Evolutionary conservation across 2,329 filamentous ascomycete genomes (phyloP).

Genomic region (Diaporthe citrichinensis): DNA sequence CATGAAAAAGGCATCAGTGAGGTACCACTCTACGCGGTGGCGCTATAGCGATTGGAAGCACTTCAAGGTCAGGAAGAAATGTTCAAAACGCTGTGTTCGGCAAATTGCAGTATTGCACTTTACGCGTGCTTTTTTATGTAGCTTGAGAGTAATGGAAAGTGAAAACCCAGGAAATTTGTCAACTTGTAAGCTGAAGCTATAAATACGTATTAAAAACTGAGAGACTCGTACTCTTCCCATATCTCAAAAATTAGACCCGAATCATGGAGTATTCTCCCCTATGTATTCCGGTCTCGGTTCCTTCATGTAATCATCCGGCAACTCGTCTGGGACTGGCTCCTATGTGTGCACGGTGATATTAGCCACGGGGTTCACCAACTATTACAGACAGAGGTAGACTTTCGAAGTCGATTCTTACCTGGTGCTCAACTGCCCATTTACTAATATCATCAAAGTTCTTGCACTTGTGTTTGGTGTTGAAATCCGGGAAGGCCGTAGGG

Average conservation of each 20-base stretch:
- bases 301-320: conserved; percentile 32
- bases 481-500: conserved; percentile 70
- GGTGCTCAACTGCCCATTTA: conserved; percentile 66
- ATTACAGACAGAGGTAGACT: rapidly evolving
- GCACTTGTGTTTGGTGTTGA: conserved; percentile 72
- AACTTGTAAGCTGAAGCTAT: background rate
- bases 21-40: background rate
- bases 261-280: conserved; percentile 11
- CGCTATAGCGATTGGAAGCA: background rate
- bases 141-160: background rate
- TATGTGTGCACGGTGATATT: background rate
- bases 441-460: conserved; percentile 50
- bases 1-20: background rate
- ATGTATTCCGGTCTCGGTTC: conserved; percentile 4
- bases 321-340: conserved; percentile 1
- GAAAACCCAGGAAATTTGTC: background rate
- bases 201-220: background rate
- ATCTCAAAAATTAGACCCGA: background rate
- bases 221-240: background rate
- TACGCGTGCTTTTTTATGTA: no score
- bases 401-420: conserved; percentile 51
- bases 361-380: background rate
- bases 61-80: background rate
- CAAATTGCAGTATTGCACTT: background rate
- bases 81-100: background rate